Percentiles rank a stretch among this genome's conserved stretches.
Evolutionary conservation across 2,329 filamentous ascomycete genomes (phyloP).

Genomic region (Magnaporthiopsis incrustans): DNA sequence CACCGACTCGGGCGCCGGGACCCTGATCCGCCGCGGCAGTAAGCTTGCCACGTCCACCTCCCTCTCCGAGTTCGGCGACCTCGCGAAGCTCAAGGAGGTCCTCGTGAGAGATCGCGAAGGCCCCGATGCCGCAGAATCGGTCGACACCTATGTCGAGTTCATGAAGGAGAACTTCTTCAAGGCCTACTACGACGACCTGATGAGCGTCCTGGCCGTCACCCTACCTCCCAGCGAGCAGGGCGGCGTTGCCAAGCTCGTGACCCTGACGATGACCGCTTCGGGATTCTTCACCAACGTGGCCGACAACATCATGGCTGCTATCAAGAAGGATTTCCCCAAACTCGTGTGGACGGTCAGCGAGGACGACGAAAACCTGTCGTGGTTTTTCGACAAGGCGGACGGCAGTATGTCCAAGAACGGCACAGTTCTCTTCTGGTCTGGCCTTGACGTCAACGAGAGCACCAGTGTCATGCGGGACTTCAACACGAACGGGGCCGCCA

Average conservation of each 20-base stretch:
- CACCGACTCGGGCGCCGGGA: constrained; percentile 91
- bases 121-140: constrained; percentile 71
- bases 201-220: constrained; percentile 88
- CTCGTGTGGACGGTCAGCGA: constrained; percentile 95
- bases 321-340: constrained; percentile 89
- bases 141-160: constrained; percentile 78
- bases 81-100: constrained; percentile 71
- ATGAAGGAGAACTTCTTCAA: constrained; percentile 74
- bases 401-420: constrained; percentile 80
- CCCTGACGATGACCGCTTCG: constrained; percentile 86
- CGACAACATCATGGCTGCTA: constrained; percentile 87
- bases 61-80: constrained; percentile 66
- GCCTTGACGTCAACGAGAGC: constrained; percentile 72
- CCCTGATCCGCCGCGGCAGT: constrained; percentile 83
- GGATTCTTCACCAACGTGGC: constrained; percentile 93
- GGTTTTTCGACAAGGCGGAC: constrained; percentile 97
- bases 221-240: constrained; percentile 62
- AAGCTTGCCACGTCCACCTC: constrained; percentile 71
- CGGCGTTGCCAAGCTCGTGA: constrained; percentile 73
- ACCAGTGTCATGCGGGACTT: constrained; percentile 80
- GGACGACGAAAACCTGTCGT: constrained; percentile 92
- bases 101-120: constrained; percentile 75
- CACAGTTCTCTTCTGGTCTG: constrained; percentile 95
- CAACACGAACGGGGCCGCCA: constrained; percentile 69
- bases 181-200: constrained; percentile 87